Base-by-base conservation (phyloP, 1,284 basidiomycete genomes). In the Ganoderma multipileum region DNA sequence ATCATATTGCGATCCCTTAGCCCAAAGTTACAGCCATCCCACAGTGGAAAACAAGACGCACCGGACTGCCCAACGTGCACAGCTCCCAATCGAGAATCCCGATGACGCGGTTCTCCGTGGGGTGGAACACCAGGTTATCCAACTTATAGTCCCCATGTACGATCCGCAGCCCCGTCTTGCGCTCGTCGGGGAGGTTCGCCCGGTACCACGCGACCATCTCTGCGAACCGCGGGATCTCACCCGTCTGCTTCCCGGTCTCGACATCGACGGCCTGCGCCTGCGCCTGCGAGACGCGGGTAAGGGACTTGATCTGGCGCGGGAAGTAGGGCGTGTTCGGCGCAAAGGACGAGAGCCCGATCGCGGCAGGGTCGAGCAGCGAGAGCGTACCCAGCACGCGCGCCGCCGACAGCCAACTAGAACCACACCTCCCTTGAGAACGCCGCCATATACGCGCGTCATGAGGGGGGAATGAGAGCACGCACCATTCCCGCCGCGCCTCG, bases 111-210 rank as follows among this genome's bases (percentile, higher is more conserved):
- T 96, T 95, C 81, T 98, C 92, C 2, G 92, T 96, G 0, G 94
- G 93, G 77, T 98, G 96, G 81, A 96, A 99, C 70, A 99, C 89
- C 73, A 99, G 80, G 78, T 99, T 99, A 80, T 99, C 97, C 28
- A 98, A 86, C 81, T 99, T 99, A 79, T 95, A 99, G 80, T 99
- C 97, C 28, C 97, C 97, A 78, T 99, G 97, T 4, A 98, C 95
- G 71, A 97, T 90, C 44, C 93, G 88, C 63, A 89, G 83, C 1
- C 92, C 92, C 18, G 85, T 85, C 80, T 90, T 90, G 72, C 83
- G 86, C 77, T 93, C 92, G 75, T 91, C 86, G 0, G 95, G 96
- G 64, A 95, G 83, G 74, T 94, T 86, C 50, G 81, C 79, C 62
- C 83, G 81, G 76, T 96, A 97, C 94, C 94, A 98, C 11, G 81